A percentile compares a stretch with the other conserved stretches of the same genome.
These are phyloP conservation scores for Echium plantagineum DNA, from an alignment of 257 asterid genomes.

Conservation along the genomic window DNA sequence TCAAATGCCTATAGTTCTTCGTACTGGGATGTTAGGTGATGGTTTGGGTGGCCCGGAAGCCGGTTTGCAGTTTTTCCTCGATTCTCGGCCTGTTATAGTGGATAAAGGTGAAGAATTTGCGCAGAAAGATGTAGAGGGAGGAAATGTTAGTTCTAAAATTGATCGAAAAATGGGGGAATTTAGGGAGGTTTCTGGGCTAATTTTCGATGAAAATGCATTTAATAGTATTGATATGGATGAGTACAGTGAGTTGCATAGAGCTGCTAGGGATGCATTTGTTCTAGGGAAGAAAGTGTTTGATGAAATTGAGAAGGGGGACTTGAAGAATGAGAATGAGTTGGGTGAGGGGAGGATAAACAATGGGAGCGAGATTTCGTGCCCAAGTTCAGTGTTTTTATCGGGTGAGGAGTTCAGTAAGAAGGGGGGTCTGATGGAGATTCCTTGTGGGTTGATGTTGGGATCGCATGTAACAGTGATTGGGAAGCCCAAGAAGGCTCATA, in stretches of 20 bases:
- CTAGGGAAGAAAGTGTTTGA: conserved; percentile 51
- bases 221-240: conserved; percentile 45
- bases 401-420: conserved; percentile 33
- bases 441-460: conserved; percentile 85
- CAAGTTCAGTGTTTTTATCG: conserved; percentile 42
- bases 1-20: conserved; percentile 74
- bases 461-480: conserved; percentile 89
- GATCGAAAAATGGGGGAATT: conserved; percentile 29
- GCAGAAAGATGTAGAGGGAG: no score
- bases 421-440: conserved; percentile 53
- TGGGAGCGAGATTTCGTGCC: conserved; percentile 39
- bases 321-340: conserved; percentile 18
- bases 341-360: conserved; percentile 19
- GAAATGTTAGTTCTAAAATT: neutral
- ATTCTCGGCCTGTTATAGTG: no score
- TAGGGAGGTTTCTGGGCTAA: conserved; percentile 49
- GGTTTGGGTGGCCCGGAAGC: neutral
- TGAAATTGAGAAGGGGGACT: conserved; percentile 52
- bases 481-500: conserved; percentile 46
- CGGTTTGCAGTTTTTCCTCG: no score
- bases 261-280: conserved; percentile 67
- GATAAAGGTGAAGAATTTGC: no score
- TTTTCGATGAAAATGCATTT: conserved; percentile 51
- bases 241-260: conserved; percentile 53
- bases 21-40: conserved; percentile 27